These are phyloP conservation scores for Elaphomyces granulatus DNA, from an alignment of 495 filamentous ascomycete genomes.

Conservation along the genomic window DNA sequence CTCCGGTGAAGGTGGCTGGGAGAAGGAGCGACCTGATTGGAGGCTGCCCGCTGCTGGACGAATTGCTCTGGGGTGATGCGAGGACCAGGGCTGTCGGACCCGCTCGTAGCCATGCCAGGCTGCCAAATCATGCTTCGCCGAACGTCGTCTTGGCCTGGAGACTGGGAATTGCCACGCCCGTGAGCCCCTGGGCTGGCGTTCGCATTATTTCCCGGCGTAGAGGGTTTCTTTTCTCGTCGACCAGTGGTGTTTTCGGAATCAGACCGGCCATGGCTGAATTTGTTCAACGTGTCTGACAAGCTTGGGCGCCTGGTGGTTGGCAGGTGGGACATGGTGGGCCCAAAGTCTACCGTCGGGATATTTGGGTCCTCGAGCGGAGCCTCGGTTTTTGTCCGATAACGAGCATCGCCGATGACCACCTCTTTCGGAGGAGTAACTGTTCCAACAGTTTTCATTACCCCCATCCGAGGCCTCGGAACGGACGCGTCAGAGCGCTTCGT, in stretches of 20 bases:
- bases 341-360: conserved; percentile 75
- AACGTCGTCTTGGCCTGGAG: conserved; percentile 30
- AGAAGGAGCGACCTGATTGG: conserved; percentile 21
- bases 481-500: conserved; percentile 43
- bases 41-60: conserved; percentile 68
- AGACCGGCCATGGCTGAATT: conserved; percentile 25
- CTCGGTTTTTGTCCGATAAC: conserved; percentile 30
- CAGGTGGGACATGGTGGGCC: conserved; percentile 56
- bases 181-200: too few species aligned
- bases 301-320: conserved; percentile 34
- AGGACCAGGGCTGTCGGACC: conserved; percentile 30
- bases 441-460: conserved; percentile 72
- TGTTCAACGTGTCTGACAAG: conserved; percentile 25
- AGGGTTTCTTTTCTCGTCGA: conserved; percentile 15
- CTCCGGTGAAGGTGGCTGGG: neutral
- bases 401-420: conserved; percentile 45
- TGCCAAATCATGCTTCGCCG: conserved; percentile 66
- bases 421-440: conserved; percentile 34
- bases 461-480: conserved; percentile 58
- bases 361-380: conserved; percentile 26
- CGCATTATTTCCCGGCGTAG: conserved; percentile 15
- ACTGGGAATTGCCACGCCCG: conserved; percentile 22
- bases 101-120: conserved; percentile 43
- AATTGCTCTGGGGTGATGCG: conserved; percentile 57
- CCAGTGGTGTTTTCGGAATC: conserved; percentile 17